Evolutionary conservation across 352 stramenopile genomes (phyloP), one percentile per base, ranked within the genome.

Genomic region (Ophiocytium majus): DNA sequence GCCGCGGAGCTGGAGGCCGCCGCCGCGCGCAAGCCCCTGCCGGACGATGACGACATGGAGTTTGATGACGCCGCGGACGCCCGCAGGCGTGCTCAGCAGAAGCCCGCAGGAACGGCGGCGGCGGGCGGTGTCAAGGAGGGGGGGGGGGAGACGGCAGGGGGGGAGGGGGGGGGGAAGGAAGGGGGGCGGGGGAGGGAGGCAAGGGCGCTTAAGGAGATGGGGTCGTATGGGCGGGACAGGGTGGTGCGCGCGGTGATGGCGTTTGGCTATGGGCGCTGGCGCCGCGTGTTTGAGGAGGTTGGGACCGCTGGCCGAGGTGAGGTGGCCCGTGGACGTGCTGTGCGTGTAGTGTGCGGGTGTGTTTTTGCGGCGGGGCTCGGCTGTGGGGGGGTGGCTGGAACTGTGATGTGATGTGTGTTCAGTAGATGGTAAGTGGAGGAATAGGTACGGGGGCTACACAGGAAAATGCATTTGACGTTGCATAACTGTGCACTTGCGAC

Each of bases 191-290:
- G 17, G 5, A 5, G 32, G 5, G 14, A 78, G 35, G 32, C 35
- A 14, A 14, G 5, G 5, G 17, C 5, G 5, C 35, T 43, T 5
- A 88, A 88, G 57, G 84, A 87, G 49, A 91, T 87, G 88, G 87
- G 88, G 10, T 76, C 84, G 9, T 87, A 91, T 82, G 82, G 71
- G 50, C 74, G 89, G 0, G 89, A 91, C 85, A 28, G 87, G 36
- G n/a, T 91, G 19, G 76, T 91, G 28, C 37, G 84, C 9, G 78
- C 78, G 1, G 49, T 91, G 63, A 63, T 88, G 37, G 43, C 78
- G 14, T 91, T 85, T 63, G 89, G 89, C 5, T 91, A 90, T 78
- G 86, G 89, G 64, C 85, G 87, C 50, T 91, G 89, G 89, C 31
- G 78, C 17, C 37, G 83, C 28, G 90, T 91, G 19, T 35, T 76